A percentile compares a stretch with the other conserved stretches of the same genome.
Evolutionary conservation across 139 green algal genomes (phyloP).

Genomic region (Micromonas commoda): DNA sequence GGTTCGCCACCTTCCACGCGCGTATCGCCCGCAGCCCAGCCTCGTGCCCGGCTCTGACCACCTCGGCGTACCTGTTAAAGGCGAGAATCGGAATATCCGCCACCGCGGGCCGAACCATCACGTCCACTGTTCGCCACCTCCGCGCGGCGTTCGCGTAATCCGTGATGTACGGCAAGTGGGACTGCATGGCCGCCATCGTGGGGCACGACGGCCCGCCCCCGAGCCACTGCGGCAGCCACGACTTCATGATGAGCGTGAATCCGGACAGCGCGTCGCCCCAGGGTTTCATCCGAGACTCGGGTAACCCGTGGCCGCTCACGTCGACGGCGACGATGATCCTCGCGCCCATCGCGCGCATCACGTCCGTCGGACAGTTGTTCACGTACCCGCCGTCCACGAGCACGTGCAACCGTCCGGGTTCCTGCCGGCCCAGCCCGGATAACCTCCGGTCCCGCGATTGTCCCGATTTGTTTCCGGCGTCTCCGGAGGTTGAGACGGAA

Average conservation of each 20-base stretch:
- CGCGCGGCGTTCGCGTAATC: not conserved
- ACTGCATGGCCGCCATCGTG: slow-evolving; percentile 22
- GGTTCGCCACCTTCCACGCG: slow-evolving; percentile 15
- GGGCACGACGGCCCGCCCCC: not conserved
- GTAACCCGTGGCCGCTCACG: slow-evolving; percentile 40
- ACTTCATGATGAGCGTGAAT: not conserved
- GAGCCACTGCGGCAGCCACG: slow-evolving; percentile 2
- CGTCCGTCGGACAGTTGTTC: slow-evolving; percentile 63
- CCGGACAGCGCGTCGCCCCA: slow-evolving; percentile 13
- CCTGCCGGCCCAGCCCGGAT: too few species aligned
- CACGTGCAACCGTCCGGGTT: slow-evolving; percentile 39
- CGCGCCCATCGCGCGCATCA: slow-evolving; percentile 61
- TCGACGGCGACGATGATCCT: slow-evolving; percentile 64
- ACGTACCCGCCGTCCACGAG: slow-evolving; percentile 72
- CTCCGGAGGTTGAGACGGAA: too few species aligned
- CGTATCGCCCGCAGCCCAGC: not conserved
- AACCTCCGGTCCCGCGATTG: too few species aligned
- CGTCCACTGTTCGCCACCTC: not conserved
- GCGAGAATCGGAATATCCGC: not conserved
- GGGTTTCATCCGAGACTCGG: not conserved
- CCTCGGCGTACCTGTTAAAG: not conserved
- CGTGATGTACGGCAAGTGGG: slow-evolving; percentile 8
- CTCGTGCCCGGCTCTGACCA: not conserved
- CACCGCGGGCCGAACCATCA: slow-evolving; percentile 8
- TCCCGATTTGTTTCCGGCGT: too few species aligned